Conservation (phyloP, 73 alveolate species). For the Paramecium tetraurelia region DNA sequence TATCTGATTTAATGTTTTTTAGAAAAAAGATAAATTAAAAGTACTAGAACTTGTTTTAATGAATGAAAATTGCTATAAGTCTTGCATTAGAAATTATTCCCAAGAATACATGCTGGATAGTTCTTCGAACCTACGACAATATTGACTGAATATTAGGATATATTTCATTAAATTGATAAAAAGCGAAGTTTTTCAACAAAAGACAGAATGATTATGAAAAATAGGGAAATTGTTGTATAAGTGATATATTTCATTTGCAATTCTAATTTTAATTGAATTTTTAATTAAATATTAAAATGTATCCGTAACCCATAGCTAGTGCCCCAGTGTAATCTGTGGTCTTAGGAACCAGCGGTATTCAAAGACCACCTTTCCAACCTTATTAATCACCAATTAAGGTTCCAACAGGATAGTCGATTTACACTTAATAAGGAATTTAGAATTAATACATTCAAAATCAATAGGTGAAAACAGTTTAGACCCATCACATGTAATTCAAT, state of each 20-base stretch:
- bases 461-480: neutral
- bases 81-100: neutral
- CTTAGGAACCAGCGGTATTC: neutral
- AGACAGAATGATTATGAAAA: conserved; percentile 1
- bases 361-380: neutral
- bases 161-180: neutral
- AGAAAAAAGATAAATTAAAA: neutral
- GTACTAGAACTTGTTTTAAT: neutral
- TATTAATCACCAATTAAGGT: neutral
- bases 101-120: neutral
- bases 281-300: neutral
- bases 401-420: neutral
- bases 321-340: neutral
- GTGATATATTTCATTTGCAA: neutral
- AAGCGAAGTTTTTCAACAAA: conserved; percentile 9
- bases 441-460: neutral
- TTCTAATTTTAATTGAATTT: neutral
- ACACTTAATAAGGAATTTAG: neutral
- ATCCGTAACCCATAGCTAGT: neutral
- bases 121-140: neutral
- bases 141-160: neutral
- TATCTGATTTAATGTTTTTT: neutral
- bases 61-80: neutral
- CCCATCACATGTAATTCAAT: neutral
- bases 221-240: conserved; percentile 23